Evolutionary conservation across 1,284 basidiomycete genomes (phyloP), one percentile per base, ranked within the genome.

Genomic region (Sporisorium iseilematis-ciliati): DNA sequence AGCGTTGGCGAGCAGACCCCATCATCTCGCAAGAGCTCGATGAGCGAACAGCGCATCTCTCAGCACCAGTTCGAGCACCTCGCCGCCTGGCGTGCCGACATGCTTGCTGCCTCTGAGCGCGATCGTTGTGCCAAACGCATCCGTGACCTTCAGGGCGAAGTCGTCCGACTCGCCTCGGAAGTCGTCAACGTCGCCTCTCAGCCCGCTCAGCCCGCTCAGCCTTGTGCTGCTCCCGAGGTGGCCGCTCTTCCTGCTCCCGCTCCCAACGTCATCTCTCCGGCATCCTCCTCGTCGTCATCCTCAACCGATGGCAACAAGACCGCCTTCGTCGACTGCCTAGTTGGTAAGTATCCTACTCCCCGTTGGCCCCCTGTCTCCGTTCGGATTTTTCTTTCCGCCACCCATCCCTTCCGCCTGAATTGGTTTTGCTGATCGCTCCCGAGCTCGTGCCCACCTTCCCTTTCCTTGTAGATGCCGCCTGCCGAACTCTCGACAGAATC

Each of bases 261-360:
- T 18, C 25, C 59, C 18, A 65, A 49, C 46, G 26, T 20, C 26
- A 55, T 71, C 33, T 71, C 63, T 18, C 63, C 68, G 7, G 54
- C 58, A 11, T 64, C 66, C 8, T 57, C 70, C 10, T 64, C 71
- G n/a, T 65, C 61, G 31, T 59, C 71, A 8, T 53, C 65, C 18
- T 57, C 66, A 7, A 35, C 56, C 25, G 73, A 70, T 2, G 46
- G 51, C 33, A 33, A 48, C 58, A 80, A 79, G 59, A 63, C 46
- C 16, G 46, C 65, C n/a, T 61, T 81, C 43, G 79, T 81, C 53
- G 79, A 81, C 43, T 56, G 58, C 50, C 65, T 81, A 18, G 76
- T 81, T 45, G 79, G 79, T 81, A 75, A 81, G 78, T 81, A 52
- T 29, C 33, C n/a, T 4, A 31, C 20, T 31, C 29, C 26, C 35